Evolutionary conservation across 176 grass and related monocot species (phyloP), one percentile per base, ranked within the genome.

Genomic region (Avena atlantica): DNA sequence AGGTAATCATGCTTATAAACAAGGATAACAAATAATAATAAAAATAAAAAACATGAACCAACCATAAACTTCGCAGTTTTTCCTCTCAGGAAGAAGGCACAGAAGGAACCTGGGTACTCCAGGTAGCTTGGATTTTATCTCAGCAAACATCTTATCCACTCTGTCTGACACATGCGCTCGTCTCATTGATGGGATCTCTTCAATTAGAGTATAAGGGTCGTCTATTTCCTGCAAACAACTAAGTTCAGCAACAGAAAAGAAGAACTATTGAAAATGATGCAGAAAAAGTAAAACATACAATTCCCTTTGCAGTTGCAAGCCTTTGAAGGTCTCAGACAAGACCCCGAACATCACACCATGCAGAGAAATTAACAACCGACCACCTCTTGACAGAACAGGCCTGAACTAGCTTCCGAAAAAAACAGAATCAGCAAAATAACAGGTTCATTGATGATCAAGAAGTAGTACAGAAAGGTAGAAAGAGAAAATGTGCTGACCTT

Each of bases 41-140:
- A 53, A 34, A 81, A 58, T 19, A 3, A 31, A 83, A 79, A 50
- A 20, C 14, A 88, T 50, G 72, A 16, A 87, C 85, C 34, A 82
- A 98, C 97, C 97, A 70, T 98, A 98, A 81, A 98, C 68, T 91
- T 96, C 97, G 19, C 90, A 96, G n/a, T 96, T 94, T 74, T 98
- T 98, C 69, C 93, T 92, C 85, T 98, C 94, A n/a, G 96, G 79
- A 24, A 98, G 82, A 76, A 98, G 88, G 77, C 97, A 96, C 3
- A 96, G 79, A 53, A 98, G 90, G 77, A 98, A 94, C 47, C 37
- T 75, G 12, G 97, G 96, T 58, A 87, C 85, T 47, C 90, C 92
- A 79, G 93, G 92, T 73, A 98, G 83, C 40, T 91, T 95, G 0
- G 86, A 75, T 79, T 91, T 95, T 29, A 95, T 87, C 73, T 91